Evolutionary conservation across 208 protist species (phyloP), one percentile per base, ranked within the genome.

Genomic region (Blechomonas ayalai): DNA sequence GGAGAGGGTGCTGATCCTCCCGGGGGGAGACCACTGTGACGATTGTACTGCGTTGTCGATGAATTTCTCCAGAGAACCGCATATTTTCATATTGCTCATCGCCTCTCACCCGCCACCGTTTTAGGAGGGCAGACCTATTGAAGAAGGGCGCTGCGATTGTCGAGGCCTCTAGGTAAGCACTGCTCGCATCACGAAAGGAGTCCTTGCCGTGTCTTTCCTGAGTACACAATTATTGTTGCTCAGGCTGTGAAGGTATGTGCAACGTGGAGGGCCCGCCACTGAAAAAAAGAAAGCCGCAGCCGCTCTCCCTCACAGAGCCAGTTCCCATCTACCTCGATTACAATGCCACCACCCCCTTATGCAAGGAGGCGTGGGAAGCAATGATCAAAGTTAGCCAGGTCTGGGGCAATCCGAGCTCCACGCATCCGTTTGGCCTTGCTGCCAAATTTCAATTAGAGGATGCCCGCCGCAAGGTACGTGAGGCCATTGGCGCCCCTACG

Each of bases 301-400:
- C 73, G 25, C 59, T 90, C 6, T 36, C 63, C 5, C 25, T 42
- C 9, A 56, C 67, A 2, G 73, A 90, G 28, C 65, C 79, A 7
- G 34, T 73, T 1, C 86, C 86, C 18, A 92, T 97, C 35, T 97
- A 97, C 55, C 68, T 97, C 20, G 93, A 97, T 64, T 85, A 93
- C 59, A 94, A 97, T 55, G 91, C 93, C 24, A 97, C 90, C 2
- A 96, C 91, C 0, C 88, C 90, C 1, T 65, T 97, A 24, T 81
- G 73, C 37, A 40, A 53, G 1, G 82, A 94, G 39, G 90, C 92
- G 12, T 90, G 80, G 74, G 41, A 66, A 13, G 81, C 75, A 0
- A 89, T 96, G 56, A 46, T 26, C 10, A 39, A 32, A 0, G 67
- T 75, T n/a, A 58, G 59, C 25, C 36, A 69, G 5, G 50, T 42